Conservation (phyloP, 2,329 filamentous ascomycete genomes). For the Coccinonectria pachysandricola region DNA sequence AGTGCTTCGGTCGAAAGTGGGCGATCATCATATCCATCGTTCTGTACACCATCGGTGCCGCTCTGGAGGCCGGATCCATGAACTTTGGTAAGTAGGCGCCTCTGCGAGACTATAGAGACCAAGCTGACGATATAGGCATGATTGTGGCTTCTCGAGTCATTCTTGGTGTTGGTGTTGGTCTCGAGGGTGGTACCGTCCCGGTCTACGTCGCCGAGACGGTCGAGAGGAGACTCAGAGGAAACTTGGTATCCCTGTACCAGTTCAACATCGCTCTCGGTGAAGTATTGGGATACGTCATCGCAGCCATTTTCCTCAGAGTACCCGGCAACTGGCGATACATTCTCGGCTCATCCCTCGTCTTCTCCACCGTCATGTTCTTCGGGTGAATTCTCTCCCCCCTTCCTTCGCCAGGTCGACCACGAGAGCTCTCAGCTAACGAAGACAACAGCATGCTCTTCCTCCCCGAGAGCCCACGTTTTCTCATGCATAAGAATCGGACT, state of each 20-base stretch:
- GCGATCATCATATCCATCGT: slow-evolving; percentile 60
- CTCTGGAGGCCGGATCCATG: slow-evolving; percentile 55
- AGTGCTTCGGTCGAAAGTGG: slow-evolving; percentile 55
- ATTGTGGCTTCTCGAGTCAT: slow-evolving; percentile 59
- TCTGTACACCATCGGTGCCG: slow-evolving; percentile 61
- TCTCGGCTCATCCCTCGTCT: slow-evolving; percentile 60
- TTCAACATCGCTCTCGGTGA: slow-evolving; percentile 68
- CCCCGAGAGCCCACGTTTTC: slow-evolving; percentile 57
- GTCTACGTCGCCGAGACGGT: slow-evolving; percentile 68
- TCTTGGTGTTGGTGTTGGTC: slow-evolving; percentile 58
- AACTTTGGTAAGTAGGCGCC: slow-evolving; percentile 47
- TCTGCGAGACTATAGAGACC: no score
- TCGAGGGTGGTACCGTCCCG: slow-evolving; percentile 64
- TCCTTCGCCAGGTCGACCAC: slow-evolving; percentile 35
- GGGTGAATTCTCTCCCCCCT: slow-evolving; percentile 21
- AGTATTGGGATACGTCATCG: slow-evolving; percentile 62
- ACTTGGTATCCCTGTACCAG: slow-evolving; percentile 64
- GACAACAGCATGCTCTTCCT: slow-evolving; percentile 58
- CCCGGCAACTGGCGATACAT: slow-evolving; percentile 64
- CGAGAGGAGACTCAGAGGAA: slow-evolving; percentile 55
- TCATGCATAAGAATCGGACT: slow-evolving; percentile 53
- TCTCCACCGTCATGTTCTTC: slow-evolving; percentile 39
- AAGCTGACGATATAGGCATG: slow-evolving; percentile 35
- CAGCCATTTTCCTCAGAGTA: slow-evolving; percentile 62
- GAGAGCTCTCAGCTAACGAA: slow-evolving; percentile 1